Percentiles rank a stretch among this genome's conserved stretches.
Conservation (phyloP, 371 early-diverging fungal species). For the Phascolomyces articulosus region DNA sequence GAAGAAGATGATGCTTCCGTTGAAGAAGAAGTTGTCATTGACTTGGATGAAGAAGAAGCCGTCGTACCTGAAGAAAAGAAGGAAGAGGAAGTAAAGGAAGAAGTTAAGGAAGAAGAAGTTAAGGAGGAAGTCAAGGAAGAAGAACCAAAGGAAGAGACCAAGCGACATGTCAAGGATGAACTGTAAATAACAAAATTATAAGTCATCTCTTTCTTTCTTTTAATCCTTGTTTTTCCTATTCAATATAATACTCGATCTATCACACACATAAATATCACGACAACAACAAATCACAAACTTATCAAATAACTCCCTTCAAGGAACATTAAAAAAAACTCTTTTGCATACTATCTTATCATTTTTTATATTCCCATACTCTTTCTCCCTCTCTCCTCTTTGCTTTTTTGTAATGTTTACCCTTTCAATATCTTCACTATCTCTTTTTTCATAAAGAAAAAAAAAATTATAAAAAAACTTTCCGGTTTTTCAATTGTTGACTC, state of each 20-base stretch:
- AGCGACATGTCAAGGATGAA: conserved; percentile 50
- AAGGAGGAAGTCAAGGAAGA: conserved; percentile 16
- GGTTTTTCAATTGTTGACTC: background rate
- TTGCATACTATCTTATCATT: conserved; percentile 4
- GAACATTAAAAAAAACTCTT: background rate
- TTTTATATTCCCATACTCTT: background rate
- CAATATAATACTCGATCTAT: background rate
- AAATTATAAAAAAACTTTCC: background rate
- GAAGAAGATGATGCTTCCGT: conserved; percentile 32
- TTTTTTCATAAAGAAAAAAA: too few relatives aligned
- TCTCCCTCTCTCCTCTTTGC: background rate
- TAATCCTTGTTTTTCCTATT: too few relatives aligned
- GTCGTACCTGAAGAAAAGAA: conserved; percentile 16
- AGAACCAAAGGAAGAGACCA: conserved; percentile 36
- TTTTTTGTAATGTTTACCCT: conserved; percentile 1
- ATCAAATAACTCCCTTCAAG: too few relatives aligned
- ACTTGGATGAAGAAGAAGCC: conserved; percentile 31
- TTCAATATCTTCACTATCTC: too few relatives aligned
- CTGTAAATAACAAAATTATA: conserved; percentile 33
- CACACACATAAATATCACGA: background rate
- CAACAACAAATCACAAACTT: too few relatives aligned
- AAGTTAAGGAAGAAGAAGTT: conserved; percentile 15
- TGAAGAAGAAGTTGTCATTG: conserved; percentile 31
- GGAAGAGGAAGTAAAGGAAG: conserved; percentile 33
- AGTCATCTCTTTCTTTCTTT: background rate